Conservation (phyloP, 306 rosid genomes). For the Leucaena leucocephala region DNA sequence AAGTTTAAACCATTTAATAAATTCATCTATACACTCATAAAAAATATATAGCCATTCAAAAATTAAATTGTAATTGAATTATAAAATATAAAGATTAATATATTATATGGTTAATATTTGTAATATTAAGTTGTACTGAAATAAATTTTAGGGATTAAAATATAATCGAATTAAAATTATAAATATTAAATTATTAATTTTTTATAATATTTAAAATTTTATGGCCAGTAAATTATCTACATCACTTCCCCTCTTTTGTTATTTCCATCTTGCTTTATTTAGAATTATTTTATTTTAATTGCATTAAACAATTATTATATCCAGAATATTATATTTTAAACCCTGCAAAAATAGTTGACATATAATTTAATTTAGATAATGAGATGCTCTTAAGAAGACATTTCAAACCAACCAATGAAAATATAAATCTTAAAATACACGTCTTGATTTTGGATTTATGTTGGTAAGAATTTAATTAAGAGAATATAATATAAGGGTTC, state of each 20-base stretch:
- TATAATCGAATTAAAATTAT: too few relatives aligned
- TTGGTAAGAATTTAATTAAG: conserved; percentile 15
- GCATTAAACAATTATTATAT: neutral
- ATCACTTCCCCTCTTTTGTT: neutral
- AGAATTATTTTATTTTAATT: neutral
- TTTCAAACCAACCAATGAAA: neutral
- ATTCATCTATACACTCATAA: too few relatives aligned
- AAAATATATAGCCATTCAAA: too few relatives aligned
- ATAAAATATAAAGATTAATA: too few relatives aligned
- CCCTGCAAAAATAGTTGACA: neutral
- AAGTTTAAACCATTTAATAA: too few relatives aligned
- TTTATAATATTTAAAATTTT: neutral
- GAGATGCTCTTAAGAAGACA: neutral
- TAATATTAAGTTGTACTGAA: too few relatives aligned
- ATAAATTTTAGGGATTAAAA: too few relatives aligned
- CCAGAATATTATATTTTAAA: neutral
- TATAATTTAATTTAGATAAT: neutral
- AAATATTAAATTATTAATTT: too few relatives aligned
- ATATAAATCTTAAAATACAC: neutral
- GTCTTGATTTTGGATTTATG: neutral
- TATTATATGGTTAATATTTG: too few relatives aligned
- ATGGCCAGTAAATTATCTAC: neutral
- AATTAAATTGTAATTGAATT: too few relatives aligned
- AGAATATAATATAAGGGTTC: conserved; percentile 1
- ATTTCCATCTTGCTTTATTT: neutral